Evolutionary conservation across 768 basidiomycete species (phyloP).

Genomic region (Podaxis pistillaris): DNA sequence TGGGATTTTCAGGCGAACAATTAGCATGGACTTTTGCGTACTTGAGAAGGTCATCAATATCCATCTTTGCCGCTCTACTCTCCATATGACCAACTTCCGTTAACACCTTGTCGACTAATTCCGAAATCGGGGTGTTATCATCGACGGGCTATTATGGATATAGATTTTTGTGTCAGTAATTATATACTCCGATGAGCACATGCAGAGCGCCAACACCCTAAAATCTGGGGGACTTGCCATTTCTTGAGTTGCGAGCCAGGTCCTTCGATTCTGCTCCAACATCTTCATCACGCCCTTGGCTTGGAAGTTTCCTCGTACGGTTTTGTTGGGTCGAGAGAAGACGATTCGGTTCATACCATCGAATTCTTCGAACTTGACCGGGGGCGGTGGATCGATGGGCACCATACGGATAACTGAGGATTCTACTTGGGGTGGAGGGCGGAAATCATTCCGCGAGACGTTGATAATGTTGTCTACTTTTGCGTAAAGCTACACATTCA

Average conservation of each 20-base stretch:
- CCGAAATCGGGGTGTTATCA: constrained; percentile 67
- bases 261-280: constrained; percentile 90
- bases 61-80: constrained; percentile 89
- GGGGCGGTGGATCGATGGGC: constrained; percentile 93
- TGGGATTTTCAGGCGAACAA: background rate
- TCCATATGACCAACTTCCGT: constrained; percentile 71
- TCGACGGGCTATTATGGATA: constrained; percentile 55
- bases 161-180: background rate
- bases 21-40: constrained; percentile 32
- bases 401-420: constrained; percentile 88
- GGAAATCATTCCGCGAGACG: constrained; percentile 95
- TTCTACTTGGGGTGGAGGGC: constrained; percentile 94
- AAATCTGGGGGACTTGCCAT: constrained; percentile 36
- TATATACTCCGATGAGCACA: background rate
- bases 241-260: constrained; percentile 84
- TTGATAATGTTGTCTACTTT: constrained; percentile 96
- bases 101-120: constrained; percentile 71
- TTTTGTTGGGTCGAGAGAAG: constrained; percentile 90
- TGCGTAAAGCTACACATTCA: constrained; percentile 63
- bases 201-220: background rate
- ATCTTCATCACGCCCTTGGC: constrained; percentile 95
- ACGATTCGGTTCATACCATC: constrained; percentile 92
- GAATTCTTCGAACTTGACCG: constrained; percentile 95
- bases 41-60: constrained; percentile 88
- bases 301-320: constrained; percentile 83